These are phyloP conservation scores for Diphasiastrum complanatum DNA, from an alignment of 83 land plant species.

Conservation along the genomic window DNA sequence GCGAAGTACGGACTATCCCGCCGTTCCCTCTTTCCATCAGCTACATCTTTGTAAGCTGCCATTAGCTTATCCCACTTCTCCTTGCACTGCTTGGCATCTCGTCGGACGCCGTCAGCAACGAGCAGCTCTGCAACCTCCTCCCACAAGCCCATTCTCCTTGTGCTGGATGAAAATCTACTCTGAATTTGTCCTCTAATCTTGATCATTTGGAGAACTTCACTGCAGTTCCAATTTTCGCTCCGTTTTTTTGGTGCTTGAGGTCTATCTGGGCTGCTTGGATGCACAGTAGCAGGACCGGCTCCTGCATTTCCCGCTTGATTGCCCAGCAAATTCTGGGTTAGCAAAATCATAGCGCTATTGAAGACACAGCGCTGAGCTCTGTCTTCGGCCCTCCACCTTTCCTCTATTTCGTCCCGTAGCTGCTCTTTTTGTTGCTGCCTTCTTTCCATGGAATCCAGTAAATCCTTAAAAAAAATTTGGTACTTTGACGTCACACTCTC, in stretches of 20 bases:
- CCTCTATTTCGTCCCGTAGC: slow-evolving; percentile 21
- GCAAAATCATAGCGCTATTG: slow-evolving; percentile 20
- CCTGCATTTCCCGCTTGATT: slow-evolving; percentile 3
- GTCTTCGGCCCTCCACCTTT: slow-evolving; percentile 28
- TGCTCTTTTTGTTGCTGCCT: slow-evolving; percentile 24
- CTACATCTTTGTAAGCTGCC: slow-evolving; percentile 34
- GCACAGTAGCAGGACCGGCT: neutral
- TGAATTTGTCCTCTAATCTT: slow-evolving; percentile 24
- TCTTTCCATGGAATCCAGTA: slow-evolving; percentile 22
- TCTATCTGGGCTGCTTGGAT: neutral
- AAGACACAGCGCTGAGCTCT: slow-evolving; percentile 21
- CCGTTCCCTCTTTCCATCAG: slow-evolving; percentile 30
- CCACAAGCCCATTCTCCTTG: slow-evolving; percentile 26
- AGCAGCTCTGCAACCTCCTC: slow-evolving; percentile 30
- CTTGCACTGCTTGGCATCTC: slow-evolving; percentile 35
- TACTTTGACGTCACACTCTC: slow-evolving; percentile 19
- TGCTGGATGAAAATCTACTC: slow-evolving; percentile 16
- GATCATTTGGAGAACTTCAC: slow-evolving; percentile 32
- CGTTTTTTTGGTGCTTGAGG: slow-evolving; percentile 17
- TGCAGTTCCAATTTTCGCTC: slow-evolving; percentile 35
- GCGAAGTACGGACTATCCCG: slow-evolving; percentile 32
- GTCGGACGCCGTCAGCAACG: slow-evolving; percentile 17
- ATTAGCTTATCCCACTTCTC: slow-evolving; percentile 39
- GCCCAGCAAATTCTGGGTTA: slow-evolving; percentile 24
- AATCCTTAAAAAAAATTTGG: slow-evolving; percentile 24